These are phyloP conservation scores for Suhomyces sp. DNA, from an alignment of 805 yeast species.

Conservation along the genomic window DNA sequence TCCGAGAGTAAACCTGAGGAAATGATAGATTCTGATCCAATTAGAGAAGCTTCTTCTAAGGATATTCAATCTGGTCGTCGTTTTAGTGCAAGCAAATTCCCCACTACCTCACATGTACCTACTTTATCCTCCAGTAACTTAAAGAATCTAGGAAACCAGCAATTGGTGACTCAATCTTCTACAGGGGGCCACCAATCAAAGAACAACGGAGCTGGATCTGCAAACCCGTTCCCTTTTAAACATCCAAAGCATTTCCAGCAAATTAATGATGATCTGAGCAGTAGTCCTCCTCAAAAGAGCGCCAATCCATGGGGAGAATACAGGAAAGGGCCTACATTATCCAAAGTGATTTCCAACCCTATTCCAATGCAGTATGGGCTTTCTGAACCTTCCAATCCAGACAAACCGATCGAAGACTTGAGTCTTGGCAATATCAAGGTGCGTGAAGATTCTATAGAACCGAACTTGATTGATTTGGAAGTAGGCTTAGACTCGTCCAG, in stretches of 20 bases:
- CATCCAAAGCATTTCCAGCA: constrained; percentile 1
- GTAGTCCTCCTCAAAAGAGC: constrained; percentile 6
- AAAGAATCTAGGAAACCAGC: neutral
- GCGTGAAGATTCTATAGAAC: constrained; percentile 11
- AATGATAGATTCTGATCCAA: neutral
- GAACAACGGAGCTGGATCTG: neutral
- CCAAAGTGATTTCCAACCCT: constrained; percentile 5
- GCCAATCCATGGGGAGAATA: constrained; percentile 38
- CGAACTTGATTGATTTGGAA: constrained; percentile 35
- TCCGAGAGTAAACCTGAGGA: neutral
- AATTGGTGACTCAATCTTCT: neutral
- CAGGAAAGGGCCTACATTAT: constrained; percentile 7
- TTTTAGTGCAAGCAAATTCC: neutral
- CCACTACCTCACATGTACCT: neutral
- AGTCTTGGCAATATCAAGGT: neutral
- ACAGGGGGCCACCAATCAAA: neutral
- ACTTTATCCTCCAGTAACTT: neutral
- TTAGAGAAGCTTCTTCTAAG: neutral
- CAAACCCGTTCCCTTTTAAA: constrained; percentile 8
- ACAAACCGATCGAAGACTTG: neutral
- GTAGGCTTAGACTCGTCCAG: constrained; percentile 29
- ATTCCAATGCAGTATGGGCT: neutral
- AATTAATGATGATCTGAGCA: neutral
- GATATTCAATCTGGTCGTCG: neutral
- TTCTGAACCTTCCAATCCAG: neutral